These are phyloP conservation scores for Aureobasidium uvarum DNA, from an alignment of 2,329 filamentous ascomycete species.

Conservation along the genomic window DNA sequence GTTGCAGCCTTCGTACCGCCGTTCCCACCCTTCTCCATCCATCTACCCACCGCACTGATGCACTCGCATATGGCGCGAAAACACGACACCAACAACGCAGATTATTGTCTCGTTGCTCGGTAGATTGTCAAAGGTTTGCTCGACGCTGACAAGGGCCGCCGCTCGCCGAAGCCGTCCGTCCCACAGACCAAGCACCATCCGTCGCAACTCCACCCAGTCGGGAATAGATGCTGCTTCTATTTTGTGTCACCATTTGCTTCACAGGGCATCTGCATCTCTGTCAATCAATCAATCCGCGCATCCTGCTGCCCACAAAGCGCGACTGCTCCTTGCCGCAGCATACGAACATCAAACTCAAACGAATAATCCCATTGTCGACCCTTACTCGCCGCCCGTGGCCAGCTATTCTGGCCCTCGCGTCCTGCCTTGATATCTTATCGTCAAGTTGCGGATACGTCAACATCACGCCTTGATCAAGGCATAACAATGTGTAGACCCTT, in stretches of 20 bases:
- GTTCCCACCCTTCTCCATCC: conserved; percentile 1
- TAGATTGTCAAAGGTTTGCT: conserved; percentile 24
- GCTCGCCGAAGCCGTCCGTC: conserved; percentile 26
- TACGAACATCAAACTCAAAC: conserved; percentile 15
- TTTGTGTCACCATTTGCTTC: conserved; percentile 24
- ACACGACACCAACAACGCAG: conserved; percentile 21
- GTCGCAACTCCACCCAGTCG: conserved; percentile 8
- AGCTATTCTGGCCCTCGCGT: not conserved
- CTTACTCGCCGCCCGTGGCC: not conserved
- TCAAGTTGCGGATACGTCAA: conserved; percentile 8
- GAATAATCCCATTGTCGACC: conserved; percentile 18
- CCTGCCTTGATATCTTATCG: conserved; percentile 6
- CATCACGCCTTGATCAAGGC: conserved; percentile 14
- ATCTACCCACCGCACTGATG: conserved; percentile 10
- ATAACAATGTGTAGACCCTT: conserved; percentile 17
- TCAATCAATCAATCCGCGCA: conserved; percentile 6
- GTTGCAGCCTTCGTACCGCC: conserved; percentile 16
- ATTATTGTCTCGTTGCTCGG: conserved; percentile 27
- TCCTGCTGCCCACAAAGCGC: not conserved
- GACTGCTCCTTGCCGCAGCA: conserved; percentile 21
- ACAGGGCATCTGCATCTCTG: conserved; percentile 7
- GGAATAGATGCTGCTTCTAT: conserved; percentile 21
- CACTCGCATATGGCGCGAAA: not conserved
- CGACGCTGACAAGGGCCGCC: conserved; percentile 23
- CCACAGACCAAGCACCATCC: conserved; percentile 21